These are phyloP conservation scores for Diplocarpon mali DNA, from an alignment of 2,329 filamentous ascomycete species.

Conservation along the genomic window DNA sequence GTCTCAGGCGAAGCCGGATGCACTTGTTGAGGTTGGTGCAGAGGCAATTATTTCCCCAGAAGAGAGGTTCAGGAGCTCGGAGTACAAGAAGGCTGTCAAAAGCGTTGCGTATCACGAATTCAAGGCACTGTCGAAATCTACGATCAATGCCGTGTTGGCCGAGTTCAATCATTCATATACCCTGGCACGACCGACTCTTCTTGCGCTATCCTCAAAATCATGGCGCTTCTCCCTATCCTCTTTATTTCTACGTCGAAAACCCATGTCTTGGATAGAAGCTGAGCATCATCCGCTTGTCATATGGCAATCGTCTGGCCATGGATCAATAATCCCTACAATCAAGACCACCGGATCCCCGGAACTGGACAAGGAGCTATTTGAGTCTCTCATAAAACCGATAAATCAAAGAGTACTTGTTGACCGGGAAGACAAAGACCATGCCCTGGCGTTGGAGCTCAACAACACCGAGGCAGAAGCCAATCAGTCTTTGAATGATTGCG, in stretches of 20 bases:
- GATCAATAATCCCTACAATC: constrained; percentile 47
- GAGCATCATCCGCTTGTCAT: constrained; percentile 52
- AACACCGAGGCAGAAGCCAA: constrained; percentile 46
- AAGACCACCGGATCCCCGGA: constrained; percentile 55
- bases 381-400: constrained; percentile 44
- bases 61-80: constrained; percentile 56
- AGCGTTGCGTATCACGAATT: constrained; percentile 64
- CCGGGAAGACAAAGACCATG: constrained; percentile 40
- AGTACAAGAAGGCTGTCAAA: constrained; percentile 60
- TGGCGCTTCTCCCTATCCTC: constrained; percentile 67
- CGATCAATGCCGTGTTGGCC: constrained; percentile 67
- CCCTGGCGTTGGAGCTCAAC: constrained; percentile 43
- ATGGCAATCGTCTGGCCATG: constrained; percentile 46
- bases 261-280: constrained; percentile 40
- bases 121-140: constrained; percentile 59
- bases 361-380: constrained; percentile 50
- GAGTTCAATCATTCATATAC: constrained; percentile 74
- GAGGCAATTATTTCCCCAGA: constrained; percentile 37
- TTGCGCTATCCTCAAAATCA: constrained; percentile 58
- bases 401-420: constrained; percentile 33
- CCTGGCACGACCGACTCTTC: constrained; percentile 57
- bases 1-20: constrained; percentile 14
- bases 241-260: constrained; percentile 56
- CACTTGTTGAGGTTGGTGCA: constrained; percentile 1
- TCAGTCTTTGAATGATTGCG: constrained; percentile 55